Conservation (phyloP, 257 asterid genomes). For the Knoxia roxburghii region DNA sequence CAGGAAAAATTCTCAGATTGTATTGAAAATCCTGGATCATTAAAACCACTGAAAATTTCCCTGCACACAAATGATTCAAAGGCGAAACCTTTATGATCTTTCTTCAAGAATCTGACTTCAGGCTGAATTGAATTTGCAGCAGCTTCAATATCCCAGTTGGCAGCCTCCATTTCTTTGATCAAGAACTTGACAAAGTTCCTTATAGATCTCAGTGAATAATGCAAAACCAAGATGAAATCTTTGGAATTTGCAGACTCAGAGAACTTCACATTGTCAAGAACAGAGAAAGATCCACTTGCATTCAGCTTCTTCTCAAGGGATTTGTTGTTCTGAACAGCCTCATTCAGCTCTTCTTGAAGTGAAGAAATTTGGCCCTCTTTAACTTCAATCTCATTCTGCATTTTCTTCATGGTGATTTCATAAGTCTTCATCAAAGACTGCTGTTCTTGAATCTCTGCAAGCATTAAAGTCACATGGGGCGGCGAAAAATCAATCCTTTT, state of each 20-base stretch:
- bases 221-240: constrained; percentile 63
- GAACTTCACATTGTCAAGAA: constrained; percentile 56
- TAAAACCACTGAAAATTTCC: constrained; percentile 61
- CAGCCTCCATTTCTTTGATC: constrained; percentile 73
- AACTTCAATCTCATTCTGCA: constrained; percentile 64
- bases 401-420: constrained; percentile 90
- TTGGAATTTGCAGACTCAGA: constrained; percentile 38
- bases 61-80: constrained; percentile 84
- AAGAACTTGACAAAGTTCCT: constrained; percentile 58
- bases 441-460: constrained; percentile 93
- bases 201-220: constrained; percentile 59
- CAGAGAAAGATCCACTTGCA: constrained; percentile 72
- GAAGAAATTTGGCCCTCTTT: constrained; percentile 32
- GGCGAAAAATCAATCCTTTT: constrained; percentile 75
- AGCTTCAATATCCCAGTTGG: constrained; percentile 80
- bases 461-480: constrained; percentile 84
- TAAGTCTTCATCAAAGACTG: constrained; percentile 89
- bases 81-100: constrained; percentile 57
- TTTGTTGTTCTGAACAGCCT: constrained; percentile 32
- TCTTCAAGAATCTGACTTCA: constrained; percentile 36
- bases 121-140: constrained; percentile 61
- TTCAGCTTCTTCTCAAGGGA: constrained; percentile 57
- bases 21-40: constrained; percentile 30
- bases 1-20: constrained; percentile 23
- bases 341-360: constrained; percentile 28